These are phyloP conservation scores for Phytophthora ramorum DNA, from an alignment of 352 stramenopile species.

Conservation along the genomic window DNA sequence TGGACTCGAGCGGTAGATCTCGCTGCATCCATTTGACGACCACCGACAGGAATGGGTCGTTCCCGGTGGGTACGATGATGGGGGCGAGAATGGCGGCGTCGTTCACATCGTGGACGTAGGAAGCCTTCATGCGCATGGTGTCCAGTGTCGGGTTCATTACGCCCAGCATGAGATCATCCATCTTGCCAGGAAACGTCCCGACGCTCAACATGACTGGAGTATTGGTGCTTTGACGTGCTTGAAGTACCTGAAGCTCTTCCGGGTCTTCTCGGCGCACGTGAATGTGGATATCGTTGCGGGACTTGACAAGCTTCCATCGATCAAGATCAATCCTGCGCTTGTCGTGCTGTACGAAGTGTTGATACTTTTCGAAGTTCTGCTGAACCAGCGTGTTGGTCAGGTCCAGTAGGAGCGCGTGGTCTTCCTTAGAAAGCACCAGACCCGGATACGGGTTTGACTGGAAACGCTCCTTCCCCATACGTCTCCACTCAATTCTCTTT, in stretches of 20 bases:
- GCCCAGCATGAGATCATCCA: constrained; percentile 21
- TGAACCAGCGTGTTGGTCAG: constrained; percentile 8
- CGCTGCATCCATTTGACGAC: constrained; percentile 31
- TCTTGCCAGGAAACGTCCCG: constrained; percentile 7
- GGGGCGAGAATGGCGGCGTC: constrained; percentile 14
- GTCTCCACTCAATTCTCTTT: too few species aligned
- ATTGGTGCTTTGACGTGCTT: neutral
- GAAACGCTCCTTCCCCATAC: too few species aligned
- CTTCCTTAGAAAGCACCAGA: constrained; percentile 10
- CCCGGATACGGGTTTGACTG: too few species aligned
- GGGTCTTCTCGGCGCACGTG: constrained; percentile 22
- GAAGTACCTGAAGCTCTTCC: neutral
- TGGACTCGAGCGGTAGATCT: constrained; percentile 23
- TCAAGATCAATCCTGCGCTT: constrained; percentile 9
- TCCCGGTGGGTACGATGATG: constrained; percentile 9
- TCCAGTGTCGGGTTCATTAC: constrained; percentile 16
- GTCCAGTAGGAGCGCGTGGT: constrained; percentile 11
- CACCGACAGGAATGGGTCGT: constrained; percentile 22
- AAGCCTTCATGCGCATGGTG: constrained; percentile 18
- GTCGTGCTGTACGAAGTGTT: constrained; percentile 15
- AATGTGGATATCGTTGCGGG: constrained; percentile 15
- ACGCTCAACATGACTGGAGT: constrained; percentile 15
- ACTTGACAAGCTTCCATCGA: constrained; percentile 25
- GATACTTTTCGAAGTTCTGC: constrained; percentile 17
- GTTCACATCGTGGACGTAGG: constrained; percentile 21